Percentiles rank a stretch among this genome's conserved stretches.
phyloP scores from a whole-genome alignment of 2,329 filamentous ascomycete genomes.

The Phyllosticta capitalensis region DNA sequence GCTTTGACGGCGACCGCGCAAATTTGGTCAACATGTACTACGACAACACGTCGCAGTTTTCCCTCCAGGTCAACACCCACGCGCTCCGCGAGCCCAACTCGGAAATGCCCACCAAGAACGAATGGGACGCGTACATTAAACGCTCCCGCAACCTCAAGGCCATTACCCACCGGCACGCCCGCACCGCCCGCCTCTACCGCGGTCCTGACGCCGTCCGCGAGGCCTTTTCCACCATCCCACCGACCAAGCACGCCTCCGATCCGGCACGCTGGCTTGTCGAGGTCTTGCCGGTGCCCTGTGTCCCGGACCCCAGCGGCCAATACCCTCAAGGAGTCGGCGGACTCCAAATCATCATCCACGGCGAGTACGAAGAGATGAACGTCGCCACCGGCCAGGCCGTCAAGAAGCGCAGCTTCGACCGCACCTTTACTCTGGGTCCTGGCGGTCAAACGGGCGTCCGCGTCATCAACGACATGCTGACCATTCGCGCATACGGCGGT shows the following conservation, averaged over 20 bases:
- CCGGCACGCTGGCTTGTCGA: conserved; percentile 72
- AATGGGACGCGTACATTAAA: conserved; percentile 68
- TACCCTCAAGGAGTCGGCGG: conserved; percentile 62
- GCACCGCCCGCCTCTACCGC: conserved; percentile 56
- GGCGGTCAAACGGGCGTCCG: conserved; percentile 58
- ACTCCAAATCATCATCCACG: conserved; percentile 68
- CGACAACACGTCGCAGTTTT: conserved; percentile 66
- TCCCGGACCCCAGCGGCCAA: conserved; percentile 59
- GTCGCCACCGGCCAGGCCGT: conserved; percentile 45
- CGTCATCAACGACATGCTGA: conserved; percentile 71
- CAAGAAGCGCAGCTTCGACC: conserved; percentile 65
- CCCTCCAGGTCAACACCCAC: conserved; percentile 60
- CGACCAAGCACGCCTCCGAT: conserved; percentile 62
- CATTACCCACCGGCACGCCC: conserved; percentile 51
- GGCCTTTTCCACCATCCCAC: conserved; percentile 60
- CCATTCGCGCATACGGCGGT: conserved; percentile 58
- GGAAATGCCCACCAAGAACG: conserved; percentile 34
- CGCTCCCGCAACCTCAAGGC: conserved; percentile 69
- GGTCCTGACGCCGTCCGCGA: conserved; percentile 57
- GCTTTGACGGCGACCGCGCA: conserved; percentile 63
- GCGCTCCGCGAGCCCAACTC: conserved; percentile 39
- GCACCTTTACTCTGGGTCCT: conserved; percentile 70
- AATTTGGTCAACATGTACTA: conserved; percentile 59
- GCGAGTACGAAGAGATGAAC: conserved; percentile 72
- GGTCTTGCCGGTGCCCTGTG: conserved; percentile 62